Base-by-base conservation (phyloP, 495 filamentous ascomycete species). In the Halenospora varia region DNA sequence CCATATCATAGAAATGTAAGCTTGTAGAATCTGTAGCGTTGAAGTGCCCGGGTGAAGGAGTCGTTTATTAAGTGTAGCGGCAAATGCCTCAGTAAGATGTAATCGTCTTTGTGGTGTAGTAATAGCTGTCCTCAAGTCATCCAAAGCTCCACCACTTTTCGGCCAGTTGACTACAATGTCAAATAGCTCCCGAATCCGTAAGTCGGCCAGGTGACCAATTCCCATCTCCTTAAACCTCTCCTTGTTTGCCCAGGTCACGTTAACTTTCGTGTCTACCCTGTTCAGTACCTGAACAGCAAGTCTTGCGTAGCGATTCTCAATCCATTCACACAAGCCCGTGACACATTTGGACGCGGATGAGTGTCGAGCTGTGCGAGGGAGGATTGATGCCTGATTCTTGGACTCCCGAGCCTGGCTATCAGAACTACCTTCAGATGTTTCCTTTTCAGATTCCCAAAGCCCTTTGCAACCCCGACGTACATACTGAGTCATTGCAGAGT, bases 1-100 rank as follows among this genome's bases (percentile, higher is more conserved):
- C 46, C 88, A 84, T 55, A 99, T 97, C 60, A 97, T 87, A 15
- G 86, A 87, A 51, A 97, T 95, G 69, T 99, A 99, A 3, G 91
- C 80, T 53, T 87, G 86, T 25, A 99, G 71, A 19, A 99, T 96
- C 58, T 95, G 84, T 2, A 89, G 81, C 0, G 94, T 99, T 40
- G 91, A 92, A 35, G 90, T 84, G 3, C 91, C 95, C 0, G 94
- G 87, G 65, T 97, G 90, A 2, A 99, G 74, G 3, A 99, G 71
- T 9, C 90, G 82, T n/a, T 76, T 77, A 50, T 84, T 81, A 10
- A 97, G 68, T 2, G 79, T 82, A 2, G 76, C 68, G 10, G 84
- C 80, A 67, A 97, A 97, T 6, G 77, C 79, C 9, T 79, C 80
- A 2, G 89, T 92, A 3, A 97, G 77, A 68, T 69, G 87, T 65